phyloP scores from a whole-genome alignment of 441 rosid species.

The Populus hybrid region DNA sequence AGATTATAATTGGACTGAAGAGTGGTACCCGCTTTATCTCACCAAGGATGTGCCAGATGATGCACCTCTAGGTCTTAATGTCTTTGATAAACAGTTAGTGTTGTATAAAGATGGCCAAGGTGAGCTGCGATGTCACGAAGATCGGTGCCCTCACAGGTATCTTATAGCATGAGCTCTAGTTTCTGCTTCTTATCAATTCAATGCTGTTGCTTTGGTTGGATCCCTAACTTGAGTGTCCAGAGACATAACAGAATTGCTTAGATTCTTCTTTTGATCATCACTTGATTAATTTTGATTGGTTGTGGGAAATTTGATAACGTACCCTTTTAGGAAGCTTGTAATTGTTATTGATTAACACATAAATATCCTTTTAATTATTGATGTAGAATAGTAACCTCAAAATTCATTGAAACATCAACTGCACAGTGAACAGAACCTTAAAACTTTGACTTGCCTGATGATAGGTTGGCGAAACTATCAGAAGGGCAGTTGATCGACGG shows the following conservation, averaged over 20 bases:
- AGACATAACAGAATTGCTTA: neutral
- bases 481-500: slow-evolving; percentile 92
- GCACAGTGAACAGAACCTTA: neutral
- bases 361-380: neutral
- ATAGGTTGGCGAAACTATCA: slow-evolving; percentile 84
- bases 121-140: slow-evolving; percentile 60
- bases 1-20: slow-evolving; percentile 80
- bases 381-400: neutral
- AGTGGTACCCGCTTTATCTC: slow-evolving; percentile 93
- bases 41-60: slow-evolving; percentile 77
- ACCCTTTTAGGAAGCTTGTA: neutral
- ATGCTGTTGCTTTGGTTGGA: neutral
- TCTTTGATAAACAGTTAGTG: slow-evolving; percentile 74
- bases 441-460: neutral
- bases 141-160: slow-evolving; percentile 95
- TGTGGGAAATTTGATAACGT: neutral
- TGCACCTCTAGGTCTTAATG: slow-evolving; percentile 90
- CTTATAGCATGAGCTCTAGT: neutral
- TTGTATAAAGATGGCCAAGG: slow-evolving; percentile 78
- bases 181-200: neutral
- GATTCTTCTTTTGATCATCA: neutral
- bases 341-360: neutral
- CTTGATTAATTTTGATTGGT: neutral
- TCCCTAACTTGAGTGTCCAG: neutral
- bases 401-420: neutral